phyloP scores from a whole-genome alignment of 2,329 filamentous ascomycete genomes.

The Penicillium sp. region DNA sequence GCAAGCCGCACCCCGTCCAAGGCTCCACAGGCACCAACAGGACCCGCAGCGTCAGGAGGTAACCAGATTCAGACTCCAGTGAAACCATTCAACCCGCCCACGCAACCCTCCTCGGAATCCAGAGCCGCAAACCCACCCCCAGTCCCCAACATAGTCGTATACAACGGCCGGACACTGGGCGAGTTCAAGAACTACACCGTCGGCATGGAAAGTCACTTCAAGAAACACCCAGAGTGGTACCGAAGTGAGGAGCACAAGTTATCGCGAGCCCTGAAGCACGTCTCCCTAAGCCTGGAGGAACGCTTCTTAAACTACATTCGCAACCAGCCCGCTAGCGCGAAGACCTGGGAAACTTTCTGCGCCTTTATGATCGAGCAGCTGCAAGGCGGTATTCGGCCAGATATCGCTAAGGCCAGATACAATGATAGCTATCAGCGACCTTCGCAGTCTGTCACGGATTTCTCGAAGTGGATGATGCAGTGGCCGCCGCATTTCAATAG shows the following conservation, averaged over 20 bases:
- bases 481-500: conserved; percentile 9
- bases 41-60: too few relatives aligned
- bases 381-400: not conserved
- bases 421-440: conserved; percentile 2
- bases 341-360: conserved; percentile 10
- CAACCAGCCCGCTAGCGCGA: not conserved
- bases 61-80: not conserved
- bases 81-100: not conserved
- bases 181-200: conserved; percentile 11
- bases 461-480: conserved; percentile 11
- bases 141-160: conserved; percentile 4
- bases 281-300: conserved; percentile 5
- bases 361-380: conserved; percentile 14
- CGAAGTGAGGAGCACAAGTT: conserved; percentile 5
- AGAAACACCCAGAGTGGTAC: conserved; percentile 5
- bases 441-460: conserved; percentile 7
- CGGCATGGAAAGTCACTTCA: conserved; percentile 10
- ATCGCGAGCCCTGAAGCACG: conserved; percentile 5
- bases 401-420: conserved; percentile 4
- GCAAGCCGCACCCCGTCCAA: conserved; percentile 8
- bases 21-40: not conserved
- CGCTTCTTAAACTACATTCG: conserved; percentile 5
- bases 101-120: not conserved
- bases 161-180: conserved; percentile 3
- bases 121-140: not conserved